Base-by-base conservation (phyloP, 208 protist genomes). In the Tetramitus jugosus region DNA sequence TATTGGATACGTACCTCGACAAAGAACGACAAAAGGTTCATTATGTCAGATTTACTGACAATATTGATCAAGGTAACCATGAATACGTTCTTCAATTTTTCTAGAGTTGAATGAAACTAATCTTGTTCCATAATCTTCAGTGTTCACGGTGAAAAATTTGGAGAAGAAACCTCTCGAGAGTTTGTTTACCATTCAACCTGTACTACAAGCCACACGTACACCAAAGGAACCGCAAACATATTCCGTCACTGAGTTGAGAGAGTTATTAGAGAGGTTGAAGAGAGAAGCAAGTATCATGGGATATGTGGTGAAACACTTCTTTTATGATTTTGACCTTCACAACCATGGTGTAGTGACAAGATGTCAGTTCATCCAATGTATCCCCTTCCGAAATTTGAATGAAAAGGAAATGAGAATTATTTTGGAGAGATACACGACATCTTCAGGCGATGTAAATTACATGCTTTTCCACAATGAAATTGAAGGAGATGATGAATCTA, bases 311-410 rank as follows among this genome's bases (percentile, higher is more conserved):
- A 42, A 49, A n/a, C 13, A 71, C 35, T 71, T 49, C 65, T 71
- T 71, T 31, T 49, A 71, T 13, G 65, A 71, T 13, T 71, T 71
- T 49, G 65, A 71, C 29, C 39, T 29, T 0, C 39, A 37, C 20
- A 71, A 71, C 35, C 65, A 71, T 49, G 65, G 65, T 40, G 26
- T 29, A 4, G 65, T 71, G 0, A 71, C 65, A 26, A 49, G 17
- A 35, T 35, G n/a, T 71, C 65, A 71, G 35, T 71, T 71, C 35
- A 35, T 71, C 10, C 65, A 71, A 71, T 49, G 23, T 49, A 43
- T 71, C 49, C 65, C 65, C 31, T 71, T 71, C 39, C 13, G 39
- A 71, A 49, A 71, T 14, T 33, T 71, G 26, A 49, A 42, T 42
- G 26, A 26, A 14, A 13, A 42, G 6, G 65, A 71, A 46, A 10